Evolutionary conservation across 768 basidiomycete species (phyloP).

Genomic region (Mycena floridula): DNA sequence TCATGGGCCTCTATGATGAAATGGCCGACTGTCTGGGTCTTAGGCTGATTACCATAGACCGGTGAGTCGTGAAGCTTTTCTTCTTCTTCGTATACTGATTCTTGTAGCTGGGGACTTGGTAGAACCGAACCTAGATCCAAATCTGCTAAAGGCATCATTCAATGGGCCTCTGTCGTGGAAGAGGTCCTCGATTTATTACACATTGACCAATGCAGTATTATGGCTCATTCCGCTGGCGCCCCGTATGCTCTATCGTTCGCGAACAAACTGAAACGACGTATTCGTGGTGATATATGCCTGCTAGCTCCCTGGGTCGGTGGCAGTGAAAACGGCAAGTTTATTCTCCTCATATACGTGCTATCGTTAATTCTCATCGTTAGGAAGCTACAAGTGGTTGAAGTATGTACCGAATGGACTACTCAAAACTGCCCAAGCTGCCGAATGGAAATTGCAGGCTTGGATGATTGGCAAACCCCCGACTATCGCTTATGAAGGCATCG

Average conservation of each 20-base stretch:
- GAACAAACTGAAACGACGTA: constrained; percentile 64
- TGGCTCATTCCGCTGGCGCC: constrained; percentile 95
- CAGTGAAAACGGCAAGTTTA: constrained; percentile 71
- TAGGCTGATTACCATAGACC: constrained; percentile 89
- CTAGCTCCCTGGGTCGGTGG: constrained; percentile 97
- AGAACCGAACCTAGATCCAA: constrained; percentile 69
- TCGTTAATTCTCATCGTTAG: constrained; percentile 25
- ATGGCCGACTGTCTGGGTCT: constrained; percentile 86
- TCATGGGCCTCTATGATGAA: constrained; percentile 95
- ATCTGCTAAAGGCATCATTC: constrained; percentile 72
- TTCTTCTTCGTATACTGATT: constrained; percentile 8
- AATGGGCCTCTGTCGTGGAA: constrained; percentile 89
- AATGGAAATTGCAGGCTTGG: constrained; percentile 97
- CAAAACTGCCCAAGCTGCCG: constrained; percentile 93
- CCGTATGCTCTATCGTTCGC: constrained; percentile 92
- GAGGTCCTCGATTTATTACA: constrained; percentile 81
- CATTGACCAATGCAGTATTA: constrained; percentile 76
- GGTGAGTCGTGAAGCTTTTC: constrained; percentile 36
- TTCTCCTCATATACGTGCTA: constrained; percentile 5
- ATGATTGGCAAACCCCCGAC: constrained; percentile 94
- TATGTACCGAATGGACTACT: constrained; percentile 91
- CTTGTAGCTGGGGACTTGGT: constrained; percentile 83
- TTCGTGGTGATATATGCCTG: constrained; percentile 80
- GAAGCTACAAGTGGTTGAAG: constrained; percentile 93
- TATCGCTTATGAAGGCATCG: constrained; percentile 80